These are phyloP conservation scores for Elaeis oleifera DNA, from an alignment of 202 grass and related monocot genomes.

Conservation along the genomic window DNA sequence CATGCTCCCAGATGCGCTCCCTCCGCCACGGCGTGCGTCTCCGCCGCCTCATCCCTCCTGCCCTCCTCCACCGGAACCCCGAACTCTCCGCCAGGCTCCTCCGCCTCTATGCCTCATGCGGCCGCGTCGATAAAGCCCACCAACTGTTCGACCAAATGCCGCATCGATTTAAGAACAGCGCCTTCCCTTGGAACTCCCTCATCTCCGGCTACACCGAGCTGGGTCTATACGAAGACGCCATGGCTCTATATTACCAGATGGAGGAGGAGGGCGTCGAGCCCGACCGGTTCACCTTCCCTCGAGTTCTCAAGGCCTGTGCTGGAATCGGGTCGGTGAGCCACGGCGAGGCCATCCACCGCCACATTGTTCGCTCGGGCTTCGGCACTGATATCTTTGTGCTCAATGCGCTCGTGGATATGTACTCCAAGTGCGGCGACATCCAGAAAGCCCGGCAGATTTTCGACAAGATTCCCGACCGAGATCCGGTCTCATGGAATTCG, in stretches of 20 bases:
- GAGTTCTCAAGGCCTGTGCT: slow-evolving; percentile 20
- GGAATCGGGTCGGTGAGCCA: slow-evolving; percentile 16
- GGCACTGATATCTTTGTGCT: slow-evolving; percentile 6
- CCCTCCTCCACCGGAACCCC: slow-evolving; percentile 7
- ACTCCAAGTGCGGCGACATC: slow-evolving; percentile 21
- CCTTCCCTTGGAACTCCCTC: slow-evolving; percentile 22
- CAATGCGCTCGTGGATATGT: slow-evolving; percentile 27
- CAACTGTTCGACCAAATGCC: slow-evolving; percentile 21
- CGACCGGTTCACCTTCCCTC: slow-evolving; percentile 17
- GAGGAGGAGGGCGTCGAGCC: slow-evolving; percentile 22
- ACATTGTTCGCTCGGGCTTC: slow-evolving; percentile 15
- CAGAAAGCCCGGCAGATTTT: slow-evolving; percentile 33
- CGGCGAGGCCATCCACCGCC: slow-evolving; percentile 20
- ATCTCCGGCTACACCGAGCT: slow-evolving; percentile 20
- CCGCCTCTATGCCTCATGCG: slow-evolving; percentile 7
- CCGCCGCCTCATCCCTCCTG: slow-evolving; percentile 22
- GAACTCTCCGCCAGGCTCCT: slow-evolving; percentile 14
- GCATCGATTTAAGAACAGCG: not conserved
- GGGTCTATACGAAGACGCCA: slow-evolving; percentile 20
- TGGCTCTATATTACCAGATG: slow-evolving; percentile 25
- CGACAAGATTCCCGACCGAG: slow-evolving; percentile 14
- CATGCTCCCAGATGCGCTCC: slow-evolving; percentile 15
- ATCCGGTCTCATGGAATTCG: slow-evolving; percentile 19
- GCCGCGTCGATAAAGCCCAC: slow-evolving; percentile 17
- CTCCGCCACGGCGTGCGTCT: slow-evolving; percentile 26